phyloP scores from a whole-genome alignment of 1,139 yeast species.

The Scheffersomyces insectosa region DNA sequence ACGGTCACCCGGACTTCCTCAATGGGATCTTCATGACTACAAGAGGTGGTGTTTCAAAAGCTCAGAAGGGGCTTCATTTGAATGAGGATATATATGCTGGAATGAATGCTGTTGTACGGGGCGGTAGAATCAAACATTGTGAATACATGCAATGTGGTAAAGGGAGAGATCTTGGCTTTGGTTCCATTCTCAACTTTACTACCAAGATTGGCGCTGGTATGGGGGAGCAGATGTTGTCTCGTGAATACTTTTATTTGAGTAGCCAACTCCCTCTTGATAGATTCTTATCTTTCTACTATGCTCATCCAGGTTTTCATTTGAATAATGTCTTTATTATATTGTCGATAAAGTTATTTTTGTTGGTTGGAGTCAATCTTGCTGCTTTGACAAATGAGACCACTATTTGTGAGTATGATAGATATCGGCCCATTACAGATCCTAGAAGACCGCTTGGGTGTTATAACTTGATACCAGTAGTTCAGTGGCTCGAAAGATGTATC shows the following conservation, averaged over 20 bases:
- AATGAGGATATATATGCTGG: slow-evolving; percentile 62
- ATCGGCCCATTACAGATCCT: slow-evolving; percentile 50
- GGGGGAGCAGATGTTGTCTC: slow-evolving; percentile 57
- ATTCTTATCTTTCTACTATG: slow-evolving; percentile 54
- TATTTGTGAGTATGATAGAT: slow-evolving; percentile 47
- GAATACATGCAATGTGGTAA: slow-evolving; percentile 60
- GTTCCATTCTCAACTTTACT: slow-evolving; percentile 53
- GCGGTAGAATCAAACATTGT: slow-evolving; percentile 57
- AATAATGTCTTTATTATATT: slow-evolving; percentile 52
- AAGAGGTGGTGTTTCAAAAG: slow-evolving; percentile 57
- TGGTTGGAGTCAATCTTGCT: slow-evolving; percentile 49
- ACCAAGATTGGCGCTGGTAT: slow-evolving; percentile 60
- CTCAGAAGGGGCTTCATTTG: slow-evolving; percentile 55
- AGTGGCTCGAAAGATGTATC: slow-evolving; percentile 52
- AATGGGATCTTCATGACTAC: slow-evolving; percentile 53
- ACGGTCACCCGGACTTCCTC: slow-evolving; percentile 59
- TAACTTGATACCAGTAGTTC: slow-evolving; percentile 49
- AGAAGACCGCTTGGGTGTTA: slow-evolving; percentile 46
- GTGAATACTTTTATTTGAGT: slow-evolving; percentile 54
- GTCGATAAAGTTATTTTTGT: slow-evolving; percentile 47
- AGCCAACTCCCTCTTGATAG: slow-evolving; percentile 51
- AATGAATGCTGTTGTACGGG: slow-evolving; percentile 51
- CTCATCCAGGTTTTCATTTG: slow-evolving; percentile 58
- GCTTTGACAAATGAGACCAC: slow-evolving; percentile 46
- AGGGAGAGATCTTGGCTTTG: slow-evolving; percentile 57